These are phyloP conservation scores for Nothophaeocryptopus gaeumannii DNA, from an alignment of 2,329 filamentous ascomycete species.

Conservation along the genomic window DNA sequence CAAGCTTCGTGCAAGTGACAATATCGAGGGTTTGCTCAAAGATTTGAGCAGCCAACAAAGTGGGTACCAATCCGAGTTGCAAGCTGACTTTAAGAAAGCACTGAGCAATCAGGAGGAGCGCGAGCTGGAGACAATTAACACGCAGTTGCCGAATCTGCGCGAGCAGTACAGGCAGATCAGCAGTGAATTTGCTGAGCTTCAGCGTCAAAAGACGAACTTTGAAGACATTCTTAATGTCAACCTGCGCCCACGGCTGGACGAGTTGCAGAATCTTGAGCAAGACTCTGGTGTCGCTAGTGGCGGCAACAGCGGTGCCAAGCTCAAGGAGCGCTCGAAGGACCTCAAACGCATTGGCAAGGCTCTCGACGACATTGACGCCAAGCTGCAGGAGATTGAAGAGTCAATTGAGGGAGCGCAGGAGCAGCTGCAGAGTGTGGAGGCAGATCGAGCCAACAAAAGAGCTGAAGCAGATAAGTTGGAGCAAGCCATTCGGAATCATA, in stretches of 20 bases:
- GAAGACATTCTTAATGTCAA: conserved; percentile 90
- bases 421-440: conserved; percentile 58
- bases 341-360: conserved; percentile 72
- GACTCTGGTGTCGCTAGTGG: conserved; percentile 55
- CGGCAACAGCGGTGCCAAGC: conserved; percentile 58
- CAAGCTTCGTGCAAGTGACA: conserved; percentile 62
- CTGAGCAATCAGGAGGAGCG: conserved; percentile 78
- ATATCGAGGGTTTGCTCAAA: conserved; percentile 61
- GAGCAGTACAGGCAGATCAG: conserved; percentile 74
- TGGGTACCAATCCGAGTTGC: conserved; percentile 75
- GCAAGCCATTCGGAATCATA: conserved; percentile 74
- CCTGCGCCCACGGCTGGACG: conserved; percentile 79
- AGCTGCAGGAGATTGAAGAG: conserved; percentile 70
- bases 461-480: conserved; percentile 73
- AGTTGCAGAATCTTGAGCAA: conserved; percentile 73
- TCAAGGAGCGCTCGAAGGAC: conserved; percentile 77
- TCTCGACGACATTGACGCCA: conserved; percentile 64
- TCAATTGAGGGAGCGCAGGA: conserved; percentile 61
- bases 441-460: conserved; percentile 62
- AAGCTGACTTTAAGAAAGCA: conserved; percentile 87
- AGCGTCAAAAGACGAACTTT: conserved; percentile 75
- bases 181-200: conserved; percentile 69
- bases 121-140: conserved; percentile 69
- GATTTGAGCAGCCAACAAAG: conserved; percentile 68
- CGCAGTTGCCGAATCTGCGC: conserved; percentile 68